Conservation (phyloP, 148 eudicot genomes). For the Amaranthus hypochondriacus region DNA sequence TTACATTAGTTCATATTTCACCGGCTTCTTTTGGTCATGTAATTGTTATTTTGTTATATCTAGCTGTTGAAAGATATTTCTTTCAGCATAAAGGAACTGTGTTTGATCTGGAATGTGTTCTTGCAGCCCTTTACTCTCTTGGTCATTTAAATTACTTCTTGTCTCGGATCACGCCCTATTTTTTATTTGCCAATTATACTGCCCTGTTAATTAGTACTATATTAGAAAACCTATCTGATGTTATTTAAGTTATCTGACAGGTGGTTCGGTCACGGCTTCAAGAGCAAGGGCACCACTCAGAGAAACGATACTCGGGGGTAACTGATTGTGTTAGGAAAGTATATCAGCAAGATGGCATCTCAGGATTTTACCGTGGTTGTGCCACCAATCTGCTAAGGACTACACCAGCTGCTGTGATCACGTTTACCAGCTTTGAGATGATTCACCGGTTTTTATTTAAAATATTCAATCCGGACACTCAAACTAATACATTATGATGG, state of each 20-base stretch:
- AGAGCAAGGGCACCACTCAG: constrained; percentile 91
- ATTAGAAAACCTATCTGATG: constrained; percentile 3
- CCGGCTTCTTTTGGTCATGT: neutral
- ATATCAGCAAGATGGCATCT: constrained; percentile 63
- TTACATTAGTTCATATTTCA: neutral
- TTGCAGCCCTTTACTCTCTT: neutral
- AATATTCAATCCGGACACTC: constrained; percentile 49
- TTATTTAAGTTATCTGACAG: constrained; percentile 27
- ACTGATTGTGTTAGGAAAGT: constrained; percentile 75
- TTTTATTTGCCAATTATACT: neutral
- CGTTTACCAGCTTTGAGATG: constrained; percentile 98
- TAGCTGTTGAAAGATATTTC: too few species aligned
- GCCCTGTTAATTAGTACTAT: neutral
- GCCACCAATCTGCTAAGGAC: constrained; percentile 87
- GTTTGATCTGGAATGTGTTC: neutral
- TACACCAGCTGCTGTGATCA: constrained; percentile 94
- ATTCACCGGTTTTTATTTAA: constrained; percentile 75
- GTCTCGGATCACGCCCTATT: neutral
- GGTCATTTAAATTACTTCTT: neutral
- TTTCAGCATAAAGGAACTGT: too few species aligned
- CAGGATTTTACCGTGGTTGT: constrained; percentile 95
- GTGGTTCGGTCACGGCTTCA: constrained; percentile 96
- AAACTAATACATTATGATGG: constrained; percentile 42
- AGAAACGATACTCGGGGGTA: constrained; percentile 72
- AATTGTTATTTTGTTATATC: neutral